Percentiles rank a stretch among this genome's conserved stretches.
Conservation (phyloP, 306 rosid species). For the Pachyrhizus erosus region DNA sequence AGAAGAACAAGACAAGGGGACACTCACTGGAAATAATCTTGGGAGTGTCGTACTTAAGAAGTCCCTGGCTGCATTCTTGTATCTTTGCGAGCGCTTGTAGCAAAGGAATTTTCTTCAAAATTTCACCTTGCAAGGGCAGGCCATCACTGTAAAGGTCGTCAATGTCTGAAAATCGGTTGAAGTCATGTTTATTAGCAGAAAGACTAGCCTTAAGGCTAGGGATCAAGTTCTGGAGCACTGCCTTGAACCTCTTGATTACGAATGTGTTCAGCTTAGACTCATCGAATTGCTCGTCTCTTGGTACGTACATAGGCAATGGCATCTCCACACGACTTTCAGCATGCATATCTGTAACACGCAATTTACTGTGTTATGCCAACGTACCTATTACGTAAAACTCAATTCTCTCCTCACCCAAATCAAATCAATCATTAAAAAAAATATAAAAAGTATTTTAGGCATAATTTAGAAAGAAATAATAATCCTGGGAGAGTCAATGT, state of each 20-base stretch:
- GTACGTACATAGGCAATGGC: constrained; percentile 78
- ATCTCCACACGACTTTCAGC: constrained; percentile 79
- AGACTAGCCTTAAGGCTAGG: constrained; percentile 75
- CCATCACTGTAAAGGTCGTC: constrained; percentile 81
- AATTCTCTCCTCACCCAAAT: background rate
- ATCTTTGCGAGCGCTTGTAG: constrained; percentile 60
- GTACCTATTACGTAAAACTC: background rate
- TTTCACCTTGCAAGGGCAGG: constrained; percentile 60
- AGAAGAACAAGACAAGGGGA: background rate
- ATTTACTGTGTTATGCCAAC: background rate
- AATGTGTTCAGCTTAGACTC: constrained; percentile 75
- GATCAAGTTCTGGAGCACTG: constrained; percentile 72
- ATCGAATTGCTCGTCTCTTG: constrained; percentile 87
- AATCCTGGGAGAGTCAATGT: background rate
- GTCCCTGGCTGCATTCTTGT: constrained; percentile 67
- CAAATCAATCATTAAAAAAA: background rate
- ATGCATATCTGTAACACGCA: constrained; percentile 54
- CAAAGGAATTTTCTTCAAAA: constrained; percentile 63
- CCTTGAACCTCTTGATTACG: constrained; percentile 73
- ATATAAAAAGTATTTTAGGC: background rate
- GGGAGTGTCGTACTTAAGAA: constrained; percentile 77
- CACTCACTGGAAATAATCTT: constrained; percentile 78
- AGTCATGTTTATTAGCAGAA: constrained; percentile 61
- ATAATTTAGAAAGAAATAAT: background rate
- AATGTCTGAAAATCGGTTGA: constrained; percentile 67